Evolutionary conservation across 257 asterid species (phyloP).

Genomic region (Solanum pinnatisectum): DNA sequence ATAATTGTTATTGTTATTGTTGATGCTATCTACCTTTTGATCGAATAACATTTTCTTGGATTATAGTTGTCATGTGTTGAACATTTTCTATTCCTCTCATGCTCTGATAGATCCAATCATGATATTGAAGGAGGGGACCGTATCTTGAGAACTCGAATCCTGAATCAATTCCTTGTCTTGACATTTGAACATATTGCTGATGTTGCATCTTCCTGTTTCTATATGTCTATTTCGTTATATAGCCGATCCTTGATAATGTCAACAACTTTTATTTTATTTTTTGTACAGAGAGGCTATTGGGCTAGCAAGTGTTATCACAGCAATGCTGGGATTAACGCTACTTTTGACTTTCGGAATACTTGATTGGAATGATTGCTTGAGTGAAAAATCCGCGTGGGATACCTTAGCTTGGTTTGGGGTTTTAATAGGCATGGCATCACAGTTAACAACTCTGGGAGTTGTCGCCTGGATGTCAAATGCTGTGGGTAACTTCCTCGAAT

Average conservation of each 20-base stretch:
- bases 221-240: not conserved
- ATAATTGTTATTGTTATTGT: not conserved
- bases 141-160: not conserved
- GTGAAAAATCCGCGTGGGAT: slow-evolving; percentile 80
- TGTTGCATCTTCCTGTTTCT: not conserved
- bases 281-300: slow-evolving; percentile 39
- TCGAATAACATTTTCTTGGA: not conserved
- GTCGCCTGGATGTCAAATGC: slow-evolving; percentile 50
- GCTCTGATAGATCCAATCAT: not conserved
- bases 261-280: not conserved
- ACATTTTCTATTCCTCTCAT: not conserved
- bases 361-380: slow-evolving; percentile 67
- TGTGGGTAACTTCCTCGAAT: slow-evolving; percentile 39
- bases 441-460: slow-evolving; percentile 47
- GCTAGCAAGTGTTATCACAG: slow-evolving; percentile 56
- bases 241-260: not conserved
- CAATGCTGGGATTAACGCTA: slow-evolving; percentile 56
- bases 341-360: slow-evolving; percentile 54
- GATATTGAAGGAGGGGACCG: not conserved
- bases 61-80: not conserved
- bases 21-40: not conserved
- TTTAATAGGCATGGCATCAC: slow-evolving; percentile 69
- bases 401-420: slow-evolving; percentile 72
- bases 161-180: not conserved
- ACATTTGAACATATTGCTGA: not conserved